These are phyloP conservation scores for Fragilariopsis cylindrus DNA, from an alignment of 108 stramenopile species.

Conservation along the genomic window DNA sequence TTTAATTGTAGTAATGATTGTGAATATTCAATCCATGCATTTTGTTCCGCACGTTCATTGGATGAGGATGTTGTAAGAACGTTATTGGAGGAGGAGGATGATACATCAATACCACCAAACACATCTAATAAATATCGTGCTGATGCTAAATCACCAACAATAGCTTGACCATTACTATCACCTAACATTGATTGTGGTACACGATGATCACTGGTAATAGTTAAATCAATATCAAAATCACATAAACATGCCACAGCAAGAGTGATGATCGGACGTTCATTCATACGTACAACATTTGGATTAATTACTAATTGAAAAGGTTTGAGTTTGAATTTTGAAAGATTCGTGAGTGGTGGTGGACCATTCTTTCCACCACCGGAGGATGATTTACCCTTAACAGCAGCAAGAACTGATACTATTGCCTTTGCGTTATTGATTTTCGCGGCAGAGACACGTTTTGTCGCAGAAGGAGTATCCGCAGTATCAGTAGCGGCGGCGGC, in stretches of 20 bases:
- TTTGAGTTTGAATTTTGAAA: conserved; percentile 28
- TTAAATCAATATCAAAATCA: conserved; percentile 65
- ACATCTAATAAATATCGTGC: conserved; percentile 60
- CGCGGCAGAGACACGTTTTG: not conserved
- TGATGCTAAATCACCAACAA: conserved; percentile 77
- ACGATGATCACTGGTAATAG: conserved; percentile 67
- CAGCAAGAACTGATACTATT: not conserved
- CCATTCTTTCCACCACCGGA: conserved; percentile 1
- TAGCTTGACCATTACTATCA: conserved; percentile 28
- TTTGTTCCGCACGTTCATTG: conserved; percentile 49
- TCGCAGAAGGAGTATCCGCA: not conserved
- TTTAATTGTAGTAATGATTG: conserved; percentile 56
- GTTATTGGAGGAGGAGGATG: conserved; percentile 17
- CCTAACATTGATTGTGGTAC: conserved; percentile 50
- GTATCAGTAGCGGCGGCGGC: conserved; percentile 16
- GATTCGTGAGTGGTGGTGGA: not conserved
- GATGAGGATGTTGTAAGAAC: conserved; percentile 9
- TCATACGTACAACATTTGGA: conserved; percentile 61
- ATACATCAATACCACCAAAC: conserved; percentile 15
- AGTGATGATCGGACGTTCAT: conserved; percentile 76
- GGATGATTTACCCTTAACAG: not conserved
- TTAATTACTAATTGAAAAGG: conserved; percentile 78
- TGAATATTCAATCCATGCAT: conserved; percentile 94
- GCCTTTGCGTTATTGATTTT: not conserved
- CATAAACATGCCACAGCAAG: conserved; percentile 65